These are phyloP conservation scores for Fusarium sarcochroum DNA, from an alignment of 2,329 filamentous ascomycete genomes.

Conservation along the genomic window DNA sequence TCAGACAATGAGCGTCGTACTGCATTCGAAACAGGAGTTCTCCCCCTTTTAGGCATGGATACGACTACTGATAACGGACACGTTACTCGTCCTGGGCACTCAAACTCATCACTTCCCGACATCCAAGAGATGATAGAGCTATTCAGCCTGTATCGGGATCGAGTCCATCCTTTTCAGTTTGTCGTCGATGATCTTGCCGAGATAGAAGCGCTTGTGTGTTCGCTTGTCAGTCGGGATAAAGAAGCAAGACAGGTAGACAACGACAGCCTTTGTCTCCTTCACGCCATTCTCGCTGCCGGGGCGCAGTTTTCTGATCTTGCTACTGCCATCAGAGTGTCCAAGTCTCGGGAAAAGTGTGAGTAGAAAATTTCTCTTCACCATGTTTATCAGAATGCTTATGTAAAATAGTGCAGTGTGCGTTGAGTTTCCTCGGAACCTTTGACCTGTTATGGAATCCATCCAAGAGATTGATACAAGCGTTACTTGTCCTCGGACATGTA, in stretches of 20 bases:
- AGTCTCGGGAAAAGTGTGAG: conserved; percentile 25
- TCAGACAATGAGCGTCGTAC: conserved; percentile 18
- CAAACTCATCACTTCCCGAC: not conserved
- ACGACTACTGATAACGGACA: not conserved
- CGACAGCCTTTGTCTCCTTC: conserved; percentile 30
- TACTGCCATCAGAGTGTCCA: not conserved
- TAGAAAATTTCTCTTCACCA: accelerated
- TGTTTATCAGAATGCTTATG: not conserved
- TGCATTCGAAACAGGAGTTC: conserved; percentile 36
- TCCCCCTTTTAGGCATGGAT: conserved; percentile 34
- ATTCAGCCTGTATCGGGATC: conserved; percentile 30
- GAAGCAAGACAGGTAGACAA: not conserved
- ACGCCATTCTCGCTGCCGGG: conserved; percentile 40
- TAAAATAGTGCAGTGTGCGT: conserved; percentile 11
- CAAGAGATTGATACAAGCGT: conserved; percentile 28
- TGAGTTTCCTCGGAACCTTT: conserved; percentile 18
- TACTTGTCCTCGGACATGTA: conserved; percentile 37
- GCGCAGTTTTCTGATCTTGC: conserved; percentile 39
- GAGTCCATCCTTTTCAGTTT: conserved; percentile 34
- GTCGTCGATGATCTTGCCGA: conserved; percentile 20
- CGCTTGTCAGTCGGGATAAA: conserved; percentile 5
- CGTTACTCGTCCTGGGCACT: not conserved
- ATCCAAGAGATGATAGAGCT: conserved; percentile 32
- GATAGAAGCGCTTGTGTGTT: conserved; percentile 32
- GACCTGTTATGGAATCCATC: conserved; percentile 33